Conservation (phyloP, 768 basidiomycete genomes). For the Auricularia cornea region DNA sequence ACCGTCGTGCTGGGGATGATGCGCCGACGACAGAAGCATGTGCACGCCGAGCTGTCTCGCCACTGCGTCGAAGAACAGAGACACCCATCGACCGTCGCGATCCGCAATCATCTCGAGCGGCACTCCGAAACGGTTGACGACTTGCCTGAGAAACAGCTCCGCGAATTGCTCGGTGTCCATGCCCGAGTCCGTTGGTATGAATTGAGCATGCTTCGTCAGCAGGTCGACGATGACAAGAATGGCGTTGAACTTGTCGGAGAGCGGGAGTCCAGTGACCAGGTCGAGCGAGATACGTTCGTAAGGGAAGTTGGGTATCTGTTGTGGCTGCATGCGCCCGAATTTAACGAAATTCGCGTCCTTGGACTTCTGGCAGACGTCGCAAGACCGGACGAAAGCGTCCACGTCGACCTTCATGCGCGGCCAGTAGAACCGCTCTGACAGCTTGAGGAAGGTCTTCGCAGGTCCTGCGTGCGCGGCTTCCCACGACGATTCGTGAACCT, state of each 20-base stretch:
- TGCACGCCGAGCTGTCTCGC: neutral
- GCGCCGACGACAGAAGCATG: conserved; percentile 1
- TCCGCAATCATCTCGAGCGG: too few relatives aligned
- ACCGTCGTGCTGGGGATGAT: conserved; percentile 26
- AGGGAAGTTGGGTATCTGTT: conserved; percentile 7
- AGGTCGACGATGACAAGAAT: conserved; percentile 17
- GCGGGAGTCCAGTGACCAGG: too few relatives aligned
- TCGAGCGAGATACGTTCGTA: conserved; percentile 10
- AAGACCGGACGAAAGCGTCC: neutral
- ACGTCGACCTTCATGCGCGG: conserved; percentile 9
- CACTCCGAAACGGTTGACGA: conserved; percentile 9
- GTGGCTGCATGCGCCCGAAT: neutral
- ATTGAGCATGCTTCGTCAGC: conserved; percentile 11
- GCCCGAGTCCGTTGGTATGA: conserved; percentile 11
- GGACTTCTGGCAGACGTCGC: too few relatives aligned
- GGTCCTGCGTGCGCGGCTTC: conserved; percentile 7
- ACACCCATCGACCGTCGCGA: conserved; percentile 7
- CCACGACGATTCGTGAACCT: conserved; percentile 5
- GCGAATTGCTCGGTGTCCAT: conserved; percentile 2
- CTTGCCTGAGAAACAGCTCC: conserved; percentile 4
- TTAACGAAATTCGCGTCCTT: conserved; percentile 11
- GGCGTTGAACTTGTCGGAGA: conserved; percentile 9
- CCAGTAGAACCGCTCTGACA: conserved; percentile 2
- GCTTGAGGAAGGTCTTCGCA: conserved; percentile 5
- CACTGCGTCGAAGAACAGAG: conserved; percentile 6